Percentiles rank a stretch among this genome's conserved stretches.
Evolutionary conservation across 2,329 filamentous ascomycete genomes (phyloP).

Genomic region (Venturia asperata): DNA sequence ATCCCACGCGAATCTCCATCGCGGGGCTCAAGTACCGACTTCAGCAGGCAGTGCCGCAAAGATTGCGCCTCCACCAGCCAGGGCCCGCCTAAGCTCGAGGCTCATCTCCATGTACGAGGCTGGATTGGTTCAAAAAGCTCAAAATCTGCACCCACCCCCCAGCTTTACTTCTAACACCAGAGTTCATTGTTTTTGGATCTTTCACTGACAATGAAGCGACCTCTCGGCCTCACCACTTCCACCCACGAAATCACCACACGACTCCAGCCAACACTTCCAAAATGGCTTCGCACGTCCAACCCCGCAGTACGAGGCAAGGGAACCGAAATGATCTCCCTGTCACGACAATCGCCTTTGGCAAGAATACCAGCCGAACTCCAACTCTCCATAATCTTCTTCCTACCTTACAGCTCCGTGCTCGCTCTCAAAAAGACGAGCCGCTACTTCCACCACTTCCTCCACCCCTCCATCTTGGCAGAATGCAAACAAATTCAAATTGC

Average conservation of each 20-base stretch:
- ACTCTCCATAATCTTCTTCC: slow-evolving; percentile 7
- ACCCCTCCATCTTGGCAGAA: neutral
- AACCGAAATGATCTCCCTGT: slow-evolving; percentile 1
- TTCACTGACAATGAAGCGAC: neutral
- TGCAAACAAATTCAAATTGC: neutral
- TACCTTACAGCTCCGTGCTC: neutral
- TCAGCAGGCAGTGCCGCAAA: neutral
- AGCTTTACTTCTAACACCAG: neutral
- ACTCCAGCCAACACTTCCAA: neutral
- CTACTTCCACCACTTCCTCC: slow-evolving; percentile 15
- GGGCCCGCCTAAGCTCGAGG: neutral
- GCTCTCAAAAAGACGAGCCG: slow-evolving; percentile 8
- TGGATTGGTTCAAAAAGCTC: neutral
- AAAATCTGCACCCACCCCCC: neutral
- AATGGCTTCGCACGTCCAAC: slow-evolving; percentile 3
- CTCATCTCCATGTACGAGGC: slow-evolving; percentile 6
- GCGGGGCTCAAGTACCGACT: neutral
- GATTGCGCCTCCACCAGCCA: neutral
- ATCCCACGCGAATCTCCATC: neutral
- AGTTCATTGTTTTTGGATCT: neutral
- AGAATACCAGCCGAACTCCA: slow-evolving; percentile 13
- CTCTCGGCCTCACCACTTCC: neutral
- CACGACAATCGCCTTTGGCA: neutral
- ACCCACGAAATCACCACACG: neutral
- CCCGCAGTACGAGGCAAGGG: neutral